Conservation (phyloP, 768 basidiomycete genomes). For the Royoungia palumana region DNA sequence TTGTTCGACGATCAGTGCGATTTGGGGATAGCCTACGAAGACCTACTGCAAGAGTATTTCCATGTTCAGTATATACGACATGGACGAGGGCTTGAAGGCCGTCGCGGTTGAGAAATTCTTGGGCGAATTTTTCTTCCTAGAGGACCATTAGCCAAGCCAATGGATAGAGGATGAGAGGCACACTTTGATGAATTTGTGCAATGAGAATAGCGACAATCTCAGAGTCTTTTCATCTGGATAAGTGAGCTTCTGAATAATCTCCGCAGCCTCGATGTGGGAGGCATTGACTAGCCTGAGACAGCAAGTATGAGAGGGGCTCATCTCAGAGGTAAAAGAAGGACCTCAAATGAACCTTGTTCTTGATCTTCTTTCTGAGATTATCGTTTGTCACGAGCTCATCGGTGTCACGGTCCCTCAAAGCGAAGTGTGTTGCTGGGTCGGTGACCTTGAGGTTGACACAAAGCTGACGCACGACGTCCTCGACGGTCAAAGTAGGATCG, state of each 20-base stretch:
- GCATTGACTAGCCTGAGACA: constrained; percentile 68
- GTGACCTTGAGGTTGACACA: constrained; percentile 78
- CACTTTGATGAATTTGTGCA: constrained; percentile 79
- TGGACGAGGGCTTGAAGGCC: constrained; percentile 70
- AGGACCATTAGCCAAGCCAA: not conserved
- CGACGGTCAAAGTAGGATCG: constrained; percentile 77
- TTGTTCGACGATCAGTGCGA: constrained; percentile 5
- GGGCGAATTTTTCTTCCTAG: constrained; percentile 81
- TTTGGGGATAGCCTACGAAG: not conserved
- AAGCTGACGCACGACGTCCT: constrained; percentile 81
- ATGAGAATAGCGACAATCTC: constrained; percentile 67
- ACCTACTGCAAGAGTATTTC: constrained; percentile 83
- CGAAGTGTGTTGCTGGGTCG: constrained; percentile 68
- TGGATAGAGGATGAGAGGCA: constrained; percentile 14
- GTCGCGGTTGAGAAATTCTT: constrained; percentile 69
- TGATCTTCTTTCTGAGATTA: constrained; percentile 80
- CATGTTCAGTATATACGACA: constrained; percentile 62
- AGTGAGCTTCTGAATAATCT: constrained; percentile 67
- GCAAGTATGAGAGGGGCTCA: not conserved
- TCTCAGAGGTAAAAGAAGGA: constrained; percentile 33
- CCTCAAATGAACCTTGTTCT: constrained; percentile 75
- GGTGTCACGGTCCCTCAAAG: constrained; percentile 71
- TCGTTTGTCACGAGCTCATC: constrained; percentile 86
- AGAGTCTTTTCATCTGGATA: constrained; percentile 57
- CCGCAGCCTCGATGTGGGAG: constrained; percentile 73